phyloP scores from a whole-genome alignment of 129 eudicot species.

The Oenanthe sinensis region DNA sequence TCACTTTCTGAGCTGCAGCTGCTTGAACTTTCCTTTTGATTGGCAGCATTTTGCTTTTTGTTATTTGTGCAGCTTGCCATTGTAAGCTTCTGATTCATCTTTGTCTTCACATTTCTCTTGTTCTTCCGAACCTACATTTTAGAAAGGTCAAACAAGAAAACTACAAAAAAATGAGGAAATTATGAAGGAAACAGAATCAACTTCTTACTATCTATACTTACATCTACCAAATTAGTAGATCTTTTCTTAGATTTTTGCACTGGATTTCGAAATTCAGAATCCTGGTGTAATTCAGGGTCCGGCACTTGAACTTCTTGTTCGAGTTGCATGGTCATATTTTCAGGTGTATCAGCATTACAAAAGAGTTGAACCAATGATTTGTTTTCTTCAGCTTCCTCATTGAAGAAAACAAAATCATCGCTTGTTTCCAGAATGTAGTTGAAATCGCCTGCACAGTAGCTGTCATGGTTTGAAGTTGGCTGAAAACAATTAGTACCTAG shows the following conservation, averaged over 20 bases:
- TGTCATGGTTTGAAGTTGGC: neutral
- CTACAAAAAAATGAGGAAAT: neutral
- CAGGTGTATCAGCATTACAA: neutral
- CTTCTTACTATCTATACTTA: constrained; percentile 17
- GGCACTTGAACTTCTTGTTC: neutral
- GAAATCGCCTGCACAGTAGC: neutral
- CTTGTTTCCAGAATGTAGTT: neutral
- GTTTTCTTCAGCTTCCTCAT: neutral
- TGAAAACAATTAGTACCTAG: neutral
- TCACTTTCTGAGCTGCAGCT: constrained; percentile 46
- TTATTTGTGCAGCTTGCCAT: constrained; percentile 7
- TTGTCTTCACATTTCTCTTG: constrained; percentile 38
- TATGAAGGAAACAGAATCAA: neutral
- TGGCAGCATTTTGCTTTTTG: constrained; percentile 20
- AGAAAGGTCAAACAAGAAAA: neutral
- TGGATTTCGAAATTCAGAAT: constrained; percentile 7
- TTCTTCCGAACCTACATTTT: constrained; percentile 35
- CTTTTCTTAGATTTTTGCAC: constrained; percentile 37
- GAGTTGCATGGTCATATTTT: neutral
- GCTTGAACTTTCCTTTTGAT: constrained; percentile 25
- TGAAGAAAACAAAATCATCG: neutral
- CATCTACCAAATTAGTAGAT: constrained; percentile 26
- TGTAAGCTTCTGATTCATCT: constrained; percentile 22
- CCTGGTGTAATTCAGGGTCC: neutral
- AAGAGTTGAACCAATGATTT: neutral